Evolutionary conservation across 257 asterid species (phyloP).

Genomic region (Lantana camara): DNA sequence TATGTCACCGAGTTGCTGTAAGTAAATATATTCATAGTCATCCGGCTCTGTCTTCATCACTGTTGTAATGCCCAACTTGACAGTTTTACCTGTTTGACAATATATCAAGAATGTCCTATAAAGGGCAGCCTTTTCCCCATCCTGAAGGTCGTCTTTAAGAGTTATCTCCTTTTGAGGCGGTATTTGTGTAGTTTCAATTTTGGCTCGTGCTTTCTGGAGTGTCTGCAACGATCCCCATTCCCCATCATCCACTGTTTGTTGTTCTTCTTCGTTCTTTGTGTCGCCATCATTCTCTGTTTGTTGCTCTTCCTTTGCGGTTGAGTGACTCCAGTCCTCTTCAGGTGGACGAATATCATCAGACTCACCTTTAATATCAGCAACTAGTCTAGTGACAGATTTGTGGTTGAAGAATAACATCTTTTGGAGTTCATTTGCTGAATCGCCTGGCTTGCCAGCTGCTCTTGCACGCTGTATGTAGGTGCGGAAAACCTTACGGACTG

Average conservation of each 20-base stretch:
- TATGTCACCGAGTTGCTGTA: constrained; percentile 79
- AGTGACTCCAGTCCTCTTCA: constrained; percentile 65
- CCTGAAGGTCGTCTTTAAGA: constrained; percentile 86
- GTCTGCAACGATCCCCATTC: constrained; percentile 91
- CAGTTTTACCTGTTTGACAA: constrained; percentile 87
- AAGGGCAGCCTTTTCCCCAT: constrained; percentile 80
- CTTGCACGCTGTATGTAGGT: constrained; percentile 79
- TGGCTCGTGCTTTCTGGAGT: constrained; percentile 63
- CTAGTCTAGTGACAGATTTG: constrained; percentile 74
- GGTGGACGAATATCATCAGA: constrained; percentile 49
- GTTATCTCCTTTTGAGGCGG: constrained; percentile 77
- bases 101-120: constrained; percentile 85
- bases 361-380: constrained; percentile 92
- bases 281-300: constrained; percentile 50
- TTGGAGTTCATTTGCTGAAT: constrained; percentile 79
- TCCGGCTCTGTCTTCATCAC: constrained; percentile 60
- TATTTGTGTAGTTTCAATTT: constrained; percentile 48
- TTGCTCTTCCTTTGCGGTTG: constrained; percentile 42
- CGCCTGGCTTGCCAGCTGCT: constrained; percentile 74
- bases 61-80: constrained; percentile 77
- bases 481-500: constrained; percentile 82
- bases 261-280: constrained; percentile 41
- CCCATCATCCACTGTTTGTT: constrained; percentile 41
- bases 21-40: constrained; percentile 70
- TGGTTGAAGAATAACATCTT: constrained; percentile 84